These are phyloP conservation scores for Leptographium flavum DNA, from an alignment of 2,329 filamentous ascomycete genomes.

Conservation along the genomic window DNA sequence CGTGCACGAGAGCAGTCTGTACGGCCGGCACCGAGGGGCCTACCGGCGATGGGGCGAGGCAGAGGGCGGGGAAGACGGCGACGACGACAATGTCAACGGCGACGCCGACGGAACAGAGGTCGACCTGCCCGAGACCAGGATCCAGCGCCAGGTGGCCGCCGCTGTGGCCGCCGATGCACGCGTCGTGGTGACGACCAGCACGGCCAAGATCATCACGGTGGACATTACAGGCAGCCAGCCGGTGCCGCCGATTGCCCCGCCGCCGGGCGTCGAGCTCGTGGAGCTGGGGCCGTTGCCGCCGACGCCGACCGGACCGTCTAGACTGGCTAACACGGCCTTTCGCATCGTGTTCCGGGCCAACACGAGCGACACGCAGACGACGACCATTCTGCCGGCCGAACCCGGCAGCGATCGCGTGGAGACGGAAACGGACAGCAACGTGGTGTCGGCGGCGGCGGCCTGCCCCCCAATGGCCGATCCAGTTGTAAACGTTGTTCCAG, in stretches of 20 bases:
- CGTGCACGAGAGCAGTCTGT: slow-evolving; percentile 24
- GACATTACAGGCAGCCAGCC: slow-evolving; percentile 42
- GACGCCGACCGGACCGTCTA: slow-evolving; percentile 11
- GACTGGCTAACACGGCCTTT: slow-evolving; percentile 23
- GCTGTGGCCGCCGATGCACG: slow-evolving; percentile 39
- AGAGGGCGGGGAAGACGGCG: background rate
- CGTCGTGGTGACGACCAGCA: slow-evolving; percentile 44
- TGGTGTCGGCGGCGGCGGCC: background rate
- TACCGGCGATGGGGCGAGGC: slow-evolving; percentile 5
- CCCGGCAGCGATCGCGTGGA: background rate
- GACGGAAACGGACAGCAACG: background rate
- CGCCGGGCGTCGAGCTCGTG: slow-evolving; percentile 44
- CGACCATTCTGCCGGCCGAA: background rate
- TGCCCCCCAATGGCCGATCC: too few relatives aligned
- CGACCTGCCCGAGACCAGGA: slow-evolving; percentile 28
- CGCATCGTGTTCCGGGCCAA: slow-evolving; percentile 41
- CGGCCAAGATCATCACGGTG: slow-evolving; percentile 49
- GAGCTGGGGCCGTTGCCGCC: slow-evolving; percentile 25
- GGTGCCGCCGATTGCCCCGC: slow-evolving; percentile 35
- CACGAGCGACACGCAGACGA: background rate
- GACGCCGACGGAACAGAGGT: slow-evolving; percentile 21
- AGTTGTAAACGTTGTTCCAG: too few relatives aligned
- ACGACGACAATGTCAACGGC: slow-evolving; percentile 5
- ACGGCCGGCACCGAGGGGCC: slow-evolving; percentile 16
- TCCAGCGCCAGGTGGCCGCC: slow-evolving; percentile 39